A percentile compares a stretch with the other conserved stretches of the same genome.
Evolutionary conservation across 768 basidiomycete genomes (phyloP).

Genomic region (Tulasnella sp.): DNA sequence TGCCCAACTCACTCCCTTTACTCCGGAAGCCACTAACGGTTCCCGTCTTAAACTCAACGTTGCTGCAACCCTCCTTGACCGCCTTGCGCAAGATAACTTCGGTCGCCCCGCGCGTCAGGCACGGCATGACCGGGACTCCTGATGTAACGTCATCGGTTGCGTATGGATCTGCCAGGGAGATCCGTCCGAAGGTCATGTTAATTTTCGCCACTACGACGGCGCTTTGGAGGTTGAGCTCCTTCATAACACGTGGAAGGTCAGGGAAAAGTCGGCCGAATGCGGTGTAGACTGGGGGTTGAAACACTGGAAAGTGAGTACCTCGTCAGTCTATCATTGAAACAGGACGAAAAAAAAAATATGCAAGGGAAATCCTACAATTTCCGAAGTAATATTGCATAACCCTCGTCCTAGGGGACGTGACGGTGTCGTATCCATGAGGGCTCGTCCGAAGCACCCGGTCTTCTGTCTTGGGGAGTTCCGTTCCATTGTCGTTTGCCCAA

Average conservation of each 20-base stretch:
- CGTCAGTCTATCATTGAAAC: background rate
- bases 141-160: background rate
- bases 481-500: conserved; percentile 13
- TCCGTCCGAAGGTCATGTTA: background rate
- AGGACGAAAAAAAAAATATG: background rate
- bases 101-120: background rate
- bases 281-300: background rate
- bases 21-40: background rate
- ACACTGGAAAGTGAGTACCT: background rate
- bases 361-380: background rate
- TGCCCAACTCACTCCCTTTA: background rate
- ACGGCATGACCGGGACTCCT: background rate
- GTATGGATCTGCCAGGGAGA: background rate
- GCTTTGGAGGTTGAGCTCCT: background rate
- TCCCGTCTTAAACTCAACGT: background rate
- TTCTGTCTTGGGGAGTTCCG: background rate
- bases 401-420: background rate
- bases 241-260: conserved; percentile 29
- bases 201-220: background rate
- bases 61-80: background rate
- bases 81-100: conserved; percentile 3
- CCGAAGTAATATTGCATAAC: conserved; percentile 17
- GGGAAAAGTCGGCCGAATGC: conserved; percentile 16
- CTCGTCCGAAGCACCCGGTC: background rate
- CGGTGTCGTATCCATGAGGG: background rate